Percentiles rank a stretch among this genome's conserved stretches.
phyloP scores from a whole-genome alignment of 73 alveolate species.

The Stentor roeselii region DNA sequence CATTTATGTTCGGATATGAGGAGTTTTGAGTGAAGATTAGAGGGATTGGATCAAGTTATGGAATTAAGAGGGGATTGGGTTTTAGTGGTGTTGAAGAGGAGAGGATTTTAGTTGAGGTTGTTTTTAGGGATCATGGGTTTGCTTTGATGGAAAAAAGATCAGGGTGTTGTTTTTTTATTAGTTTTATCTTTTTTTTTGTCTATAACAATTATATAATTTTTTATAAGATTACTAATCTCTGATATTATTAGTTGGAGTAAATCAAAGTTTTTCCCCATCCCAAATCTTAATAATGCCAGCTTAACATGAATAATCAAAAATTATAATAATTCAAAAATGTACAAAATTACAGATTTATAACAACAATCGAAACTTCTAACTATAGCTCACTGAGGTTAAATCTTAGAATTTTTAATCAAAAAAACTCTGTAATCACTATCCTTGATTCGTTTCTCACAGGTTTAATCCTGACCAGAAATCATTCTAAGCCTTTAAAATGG shows the following conservation, averaged over 20 bases:
- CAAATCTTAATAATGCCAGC: no score
- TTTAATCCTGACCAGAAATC: not conserved
- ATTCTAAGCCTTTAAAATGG: not conserved
- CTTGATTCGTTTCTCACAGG: not conserved
- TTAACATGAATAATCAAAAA: no score
- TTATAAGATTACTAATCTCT: not conserved
- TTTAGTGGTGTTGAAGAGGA: no score
- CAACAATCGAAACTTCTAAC: no score
- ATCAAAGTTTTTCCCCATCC: no score
- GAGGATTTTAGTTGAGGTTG: not conserved
- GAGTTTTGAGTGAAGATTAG: not conserved
- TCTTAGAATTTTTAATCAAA: not conserved
- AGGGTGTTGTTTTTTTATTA: not conserved
- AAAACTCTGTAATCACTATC: not conserved
- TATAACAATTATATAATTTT: no score
- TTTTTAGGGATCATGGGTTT: no score
- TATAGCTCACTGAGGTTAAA: not conserved
- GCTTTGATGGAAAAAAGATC: not conserved
- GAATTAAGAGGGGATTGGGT: no score
- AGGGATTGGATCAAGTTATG: not conserved
- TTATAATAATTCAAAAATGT: no score
- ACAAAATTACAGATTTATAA: no score
- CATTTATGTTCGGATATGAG: not conserved
- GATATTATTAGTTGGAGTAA: no score
- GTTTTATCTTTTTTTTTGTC: not conserved